These are phyloP conservation scores for Nasturtium officinale DNA, from an alignment of 345 rosid species.

Conservation along the genomic window DNA sequence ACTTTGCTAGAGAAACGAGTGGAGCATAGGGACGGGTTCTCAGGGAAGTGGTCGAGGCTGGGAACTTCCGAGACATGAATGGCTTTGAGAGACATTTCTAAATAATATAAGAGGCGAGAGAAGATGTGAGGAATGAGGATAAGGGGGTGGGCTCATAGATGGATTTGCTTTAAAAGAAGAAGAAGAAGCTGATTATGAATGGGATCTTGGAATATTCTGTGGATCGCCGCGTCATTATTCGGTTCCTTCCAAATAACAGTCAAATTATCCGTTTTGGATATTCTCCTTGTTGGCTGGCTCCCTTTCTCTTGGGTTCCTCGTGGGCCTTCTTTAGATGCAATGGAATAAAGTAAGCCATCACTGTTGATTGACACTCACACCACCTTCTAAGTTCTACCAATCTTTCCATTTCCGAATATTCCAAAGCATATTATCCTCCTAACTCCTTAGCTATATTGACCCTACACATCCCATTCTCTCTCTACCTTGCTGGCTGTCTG, in stretches of 20 bases:
- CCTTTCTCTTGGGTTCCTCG: conserved; percentile 2
- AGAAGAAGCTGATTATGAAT: not conserved
- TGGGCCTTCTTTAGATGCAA: conserved; percentile 1
- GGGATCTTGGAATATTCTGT: conserved; percentile 40
- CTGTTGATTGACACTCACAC: conserved; percentile 16
- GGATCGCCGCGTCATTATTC: conserved; percentile 31
- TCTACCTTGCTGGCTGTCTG: not conserved
- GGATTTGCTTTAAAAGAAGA: not conserved
- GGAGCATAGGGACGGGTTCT: conserved; percentile 47
- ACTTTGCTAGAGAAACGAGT: conserved; percentile 43
- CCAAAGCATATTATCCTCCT: conserved; percentile 31
- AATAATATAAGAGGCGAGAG: no score
- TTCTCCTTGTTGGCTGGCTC: conserved; percentile 30
- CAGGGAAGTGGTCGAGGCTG: conserved; percentile 63
- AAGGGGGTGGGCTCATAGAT: not conserved
- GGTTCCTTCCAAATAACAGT: conserved; percentile 8
- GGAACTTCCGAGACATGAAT: conserved; percentile 84
- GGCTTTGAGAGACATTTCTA: conserved; percentile 76
- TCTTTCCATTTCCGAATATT: conserved; percentile 28
- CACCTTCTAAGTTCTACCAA: not conserved
- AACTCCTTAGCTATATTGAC: not conserved
- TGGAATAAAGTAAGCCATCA: conserved; percentile 3
- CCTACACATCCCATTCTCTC: not conserved
- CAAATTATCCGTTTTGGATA: conserved; percentile 44
- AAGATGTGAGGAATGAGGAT: no score